Evolutionary conservation across 768 basidiomycete genomes (phyloP), one percentile per base, ranked within the genome.

Genomic region (Phaffia australis): DNA sequence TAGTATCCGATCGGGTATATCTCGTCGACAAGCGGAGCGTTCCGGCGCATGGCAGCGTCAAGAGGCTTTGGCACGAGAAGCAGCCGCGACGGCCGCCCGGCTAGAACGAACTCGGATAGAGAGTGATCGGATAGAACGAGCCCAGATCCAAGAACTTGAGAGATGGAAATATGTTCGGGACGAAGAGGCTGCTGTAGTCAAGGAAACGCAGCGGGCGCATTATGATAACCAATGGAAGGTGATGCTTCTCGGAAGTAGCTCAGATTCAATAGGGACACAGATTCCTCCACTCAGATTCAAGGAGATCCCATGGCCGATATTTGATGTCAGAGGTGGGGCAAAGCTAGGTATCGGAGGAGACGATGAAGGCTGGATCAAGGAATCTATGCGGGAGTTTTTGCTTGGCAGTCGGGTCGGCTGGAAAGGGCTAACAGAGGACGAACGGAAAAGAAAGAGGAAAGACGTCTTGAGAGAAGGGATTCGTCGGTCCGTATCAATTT

Each of bases 391-490:
- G 19, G 64, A 65, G 32, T 65, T 65, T 21, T n/a, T 65, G 48
- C 9, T 59, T 42, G 50, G 57, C 3, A 8, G 32, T 1, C 50
- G 48, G 27, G 64, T 60, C 29, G 25, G 52, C 19, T 52, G 47
- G 30, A 42, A 42, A 11, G 50, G 30, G 32, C 46, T 60, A 48
- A 50, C 27, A n/a, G 58, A 65, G 27, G 64, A 29, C 48, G 64
- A 59, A 52, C 18, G 64, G 21, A 65, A 27, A 42, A 49, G 46
- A 30, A 65, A 42, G 58, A 58, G 57, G 23, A 59, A 58, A 35
- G 64, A 65, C 19, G 46, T 65, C 21, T 35, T 65, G 21, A 56
- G 64, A 21, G 64, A 65, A 23, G 57, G 49, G 30, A 65, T 65
- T 42, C 27, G 50, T 16, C n/a, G 64, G 64, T 60, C 8, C 48